Conservation (phyloP, 495 filamentous ascomycete genomes). For the Lophium mytilinum region DNA sequence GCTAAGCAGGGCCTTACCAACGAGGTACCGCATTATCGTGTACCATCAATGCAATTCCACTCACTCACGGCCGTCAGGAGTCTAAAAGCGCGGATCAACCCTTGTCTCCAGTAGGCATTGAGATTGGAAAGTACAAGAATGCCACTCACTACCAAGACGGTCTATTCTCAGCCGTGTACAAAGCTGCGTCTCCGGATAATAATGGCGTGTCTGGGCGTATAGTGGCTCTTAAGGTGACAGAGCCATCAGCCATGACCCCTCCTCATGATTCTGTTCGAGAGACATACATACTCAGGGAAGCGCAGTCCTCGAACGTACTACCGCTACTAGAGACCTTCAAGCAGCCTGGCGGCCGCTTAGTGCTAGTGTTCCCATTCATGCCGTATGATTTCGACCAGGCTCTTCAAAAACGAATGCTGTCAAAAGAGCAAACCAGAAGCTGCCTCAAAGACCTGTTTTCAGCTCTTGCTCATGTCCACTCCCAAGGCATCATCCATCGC, state of each 20-base stretch:
- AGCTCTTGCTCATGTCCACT: conserved; percentile 66
- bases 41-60: too few relatives aligned
- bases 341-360: conserved; percentile 59
- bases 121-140: conserved; percentile 61
- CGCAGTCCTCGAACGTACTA: conserved; percentile 49
- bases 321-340: conserved; percentile 61
- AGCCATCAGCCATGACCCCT: conserved; percentile 57
- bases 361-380: conserved; percentile 79
- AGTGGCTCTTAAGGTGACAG: conserved; percentile 82
- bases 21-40: too few relatives aligned
- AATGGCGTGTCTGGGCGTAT: conserved; percentile 26
- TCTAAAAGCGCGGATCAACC: conserved; percentile 1
- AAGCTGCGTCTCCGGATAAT: conserved; percentile 31
- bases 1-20: not conserved
- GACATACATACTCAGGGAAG: conserved; percentile 56
- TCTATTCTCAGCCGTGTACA: conserved; percentile 77
- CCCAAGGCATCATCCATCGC: conserved; percentile 72
- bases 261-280: conserved; percentile 79
- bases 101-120: conserved; percentile 35
- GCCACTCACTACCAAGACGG: conserved; percentile 67
- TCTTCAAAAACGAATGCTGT: conserved; percentile 41
- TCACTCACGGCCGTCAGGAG: conserved; percentile 1
- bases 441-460: conserved; percentile 60
- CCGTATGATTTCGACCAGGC: conserved; percentile 60
- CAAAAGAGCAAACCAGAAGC: conserved; percentile 37